phyloP scores from a whole-genome alignment of 2,329 filamentous ascomycete species.

The Alternaria rosae region DNA sequence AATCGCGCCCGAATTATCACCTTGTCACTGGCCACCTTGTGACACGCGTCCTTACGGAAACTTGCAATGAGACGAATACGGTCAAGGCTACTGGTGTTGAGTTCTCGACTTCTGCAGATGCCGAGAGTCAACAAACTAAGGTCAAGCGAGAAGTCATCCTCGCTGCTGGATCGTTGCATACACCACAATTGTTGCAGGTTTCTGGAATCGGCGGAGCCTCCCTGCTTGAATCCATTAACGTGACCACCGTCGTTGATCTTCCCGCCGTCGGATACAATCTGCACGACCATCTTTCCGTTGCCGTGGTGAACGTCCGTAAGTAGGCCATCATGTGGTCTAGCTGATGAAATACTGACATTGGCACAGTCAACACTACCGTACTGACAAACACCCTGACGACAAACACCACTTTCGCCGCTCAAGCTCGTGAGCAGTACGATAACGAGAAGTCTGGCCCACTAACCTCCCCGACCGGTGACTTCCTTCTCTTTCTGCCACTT shows the following conservation, averaged over 20 bases:
- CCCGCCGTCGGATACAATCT: constrained; percentile 36
- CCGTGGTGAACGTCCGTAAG: constrained; percentile 19
- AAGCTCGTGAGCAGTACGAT: constrained; percentile 27
- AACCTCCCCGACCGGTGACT: constrained; percentile 28
- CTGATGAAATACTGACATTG: neutral
- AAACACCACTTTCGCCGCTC: constrained; percentile 30
- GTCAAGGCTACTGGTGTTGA: constrained; percentile 29
- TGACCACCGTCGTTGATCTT: constrained; percentile 29
- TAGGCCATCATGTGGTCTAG: neutral
- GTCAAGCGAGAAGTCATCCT: constrained; percentile 34
- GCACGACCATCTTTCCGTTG: constrained; percentile 28
- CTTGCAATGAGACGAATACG: neutral
- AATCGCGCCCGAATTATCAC: constrained; percentile 27
- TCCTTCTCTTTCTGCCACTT: constrained; percentile 31
- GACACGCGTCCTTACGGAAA: constrained; percentile 21
- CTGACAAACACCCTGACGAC: constrained; percentile 11
- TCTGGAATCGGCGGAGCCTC: constrained; percentile 37
- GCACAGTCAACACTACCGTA: constrained; percentile 22
- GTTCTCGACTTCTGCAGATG: constrained; percentile 25
- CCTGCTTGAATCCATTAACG: constrained; percentile 28
- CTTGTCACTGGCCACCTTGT: constrained; percentile 26
- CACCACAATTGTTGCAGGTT: constrained; percentile 37
- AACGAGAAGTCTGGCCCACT: constrained; percentile 18
- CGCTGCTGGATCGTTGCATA: constrained; percentile 35
- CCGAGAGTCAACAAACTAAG: constrained; percentile 16